Conservation (phyloP, 1,139 yeast genomes). For the Debaryomyces psychrophilus region DNA sequence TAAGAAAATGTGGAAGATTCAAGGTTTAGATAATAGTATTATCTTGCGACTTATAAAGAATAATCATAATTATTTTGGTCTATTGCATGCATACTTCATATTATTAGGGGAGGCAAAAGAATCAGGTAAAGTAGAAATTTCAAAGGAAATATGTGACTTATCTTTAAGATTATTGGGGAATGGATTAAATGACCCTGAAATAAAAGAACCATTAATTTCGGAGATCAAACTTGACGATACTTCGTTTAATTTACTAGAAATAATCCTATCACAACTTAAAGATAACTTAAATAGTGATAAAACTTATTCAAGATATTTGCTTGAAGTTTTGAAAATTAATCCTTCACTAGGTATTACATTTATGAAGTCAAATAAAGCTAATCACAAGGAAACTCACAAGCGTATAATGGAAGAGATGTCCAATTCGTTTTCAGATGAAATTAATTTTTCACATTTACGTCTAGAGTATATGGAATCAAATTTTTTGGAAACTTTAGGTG, state of each 20-base stretch:
- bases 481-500: conserved; percentile 23
- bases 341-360: conserved; percentile 33
- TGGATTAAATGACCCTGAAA: conserved; percentile 10
- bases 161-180: conserved; percentile 15
- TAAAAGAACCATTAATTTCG: neutral
- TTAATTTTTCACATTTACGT: conserved; percentile 28
- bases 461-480: conserved; percentile 42
- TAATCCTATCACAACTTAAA: conserved; percentile 19
- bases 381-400: conserved; percentile 32
- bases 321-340: conserved; percentile 35
- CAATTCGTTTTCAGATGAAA: conserved; percentile 21
- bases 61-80: conserved; percentile 10
- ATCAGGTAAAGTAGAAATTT: conserved; percentile 7
- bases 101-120: conserved; percentile 4
- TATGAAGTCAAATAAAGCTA: conserved; percentile 33
- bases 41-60: conserved; percentile 9
- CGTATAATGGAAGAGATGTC: conserved; percentile 37
- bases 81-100: conserved; percentile 14
- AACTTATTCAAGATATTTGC: conserved; percentile 28
- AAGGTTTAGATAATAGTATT: neutral
- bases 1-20: conserved; percentile 5
- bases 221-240: neutral
- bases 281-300: conserved; percentile 25
- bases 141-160: conserved; percentile 20
- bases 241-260: conserved; percentile 15